Conservation (phyloP, 2,329 filamentous ascomycete species). For the Hypomyces rosellus region DNA sequence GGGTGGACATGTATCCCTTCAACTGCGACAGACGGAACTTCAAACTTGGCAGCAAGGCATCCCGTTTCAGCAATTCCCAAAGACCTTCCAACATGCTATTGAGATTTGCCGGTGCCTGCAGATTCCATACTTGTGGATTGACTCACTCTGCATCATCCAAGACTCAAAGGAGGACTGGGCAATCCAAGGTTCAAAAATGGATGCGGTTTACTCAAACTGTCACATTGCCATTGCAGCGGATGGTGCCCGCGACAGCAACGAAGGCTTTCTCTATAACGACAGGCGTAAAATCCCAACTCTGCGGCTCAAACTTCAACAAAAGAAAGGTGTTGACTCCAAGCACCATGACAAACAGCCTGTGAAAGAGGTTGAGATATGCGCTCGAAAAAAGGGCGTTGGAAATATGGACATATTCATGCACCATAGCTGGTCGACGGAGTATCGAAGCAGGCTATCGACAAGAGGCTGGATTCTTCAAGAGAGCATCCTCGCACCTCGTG, state of each 20-base stretch:
- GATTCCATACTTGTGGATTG: conserved; percentile 13
- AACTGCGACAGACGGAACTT: conserved; percentile 1
- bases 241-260: conserved; percentile 7
- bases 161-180: conserved; percentile 12
- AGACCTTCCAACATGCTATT: conserved; percentile 13
- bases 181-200: conserved; percentile 11
- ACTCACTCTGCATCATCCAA: conserved; percentile 15
- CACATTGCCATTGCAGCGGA: conserved; percentile 9
- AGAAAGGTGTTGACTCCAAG: too few species aligned
- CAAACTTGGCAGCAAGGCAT: conserved; percentile 2
- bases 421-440: neutral
- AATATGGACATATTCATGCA: conserved; percentile 1
- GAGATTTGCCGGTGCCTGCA: conserved; percentile 3
- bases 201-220: conserved; percentile 13
- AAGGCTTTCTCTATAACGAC: conserved; percentile 1
- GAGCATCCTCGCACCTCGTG: neutral
- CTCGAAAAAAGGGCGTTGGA: neutral
- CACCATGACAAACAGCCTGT: neutral
- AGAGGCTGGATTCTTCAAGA: neutral
- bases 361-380: neutral
- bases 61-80: conserved; percentile 4
- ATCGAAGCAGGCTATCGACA: neutral
- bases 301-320: neutral
- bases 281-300: neutral
- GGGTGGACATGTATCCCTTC: conserved; percentile 6